These are phyloP conservation scores for Myxozyma udenii DNA, from an alignment of 805 yeast species.

Conservation along the genomic window DNA sequence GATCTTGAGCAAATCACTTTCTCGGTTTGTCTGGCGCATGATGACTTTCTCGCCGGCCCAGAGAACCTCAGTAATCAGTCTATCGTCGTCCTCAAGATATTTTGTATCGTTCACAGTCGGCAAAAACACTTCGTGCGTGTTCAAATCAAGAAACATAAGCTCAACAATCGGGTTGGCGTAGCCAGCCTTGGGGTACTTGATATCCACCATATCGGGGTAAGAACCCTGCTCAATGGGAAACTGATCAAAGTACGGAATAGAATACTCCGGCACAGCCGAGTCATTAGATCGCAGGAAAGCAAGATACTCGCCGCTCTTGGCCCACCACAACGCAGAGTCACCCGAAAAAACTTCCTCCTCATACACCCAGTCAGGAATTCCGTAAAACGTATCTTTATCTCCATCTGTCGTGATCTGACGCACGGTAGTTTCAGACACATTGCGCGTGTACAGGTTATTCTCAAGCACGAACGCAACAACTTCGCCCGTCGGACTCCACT, in stretches of 20 bases:
- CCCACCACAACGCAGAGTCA: slow-evolving; percentile 83
- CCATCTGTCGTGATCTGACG: slow-evolving; percentile 68
- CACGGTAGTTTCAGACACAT: slow-evolving; percentile 40
- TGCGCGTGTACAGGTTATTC: slow-evolving; percentile 63
- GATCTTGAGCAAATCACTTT: slow-evolving; percentile 61
- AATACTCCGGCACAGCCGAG: slow-evolving; percentile 65
- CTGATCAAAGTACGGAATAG: slow-evolving; percentile 72
- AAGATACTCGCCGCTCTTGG: slow-evolving; percentile 64
- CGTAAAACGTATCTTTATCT: slow-evolving; percentile 64
- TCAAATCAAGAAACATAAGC: slow-evolving; percentile 47
- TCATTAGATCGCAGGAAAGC: slow-evolving; percentile 70
- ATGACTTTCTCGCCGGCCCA: slow-evolving; percentile 64
- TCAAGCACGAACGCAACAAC: slow-evolving; percentile 63
- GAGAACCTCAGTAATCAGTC: slow-evolving; percentile 61
- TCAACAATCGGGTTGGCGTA: slow-evolving; percentile 66
- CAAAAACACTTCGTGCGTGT: slow-evolving; percentile 31
- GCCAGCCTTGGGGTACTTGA: slow-evolving; percentile 87
- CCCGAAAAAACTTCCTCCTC: slow-evolving; percentile 82
- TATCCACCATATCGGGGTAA: slow-evolving; percentile 58
- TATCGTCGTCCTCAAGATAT: slow-evolving; percentile 39
- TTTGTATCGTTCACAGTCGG: slow-evolving; percentile 46
- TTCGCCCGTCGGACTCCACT: slow-evolving; percentile 72
- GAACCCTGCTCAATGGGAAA: slow-evolving; percentile 42
- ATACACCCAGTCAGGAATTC: slow-evolving; percentile 92
- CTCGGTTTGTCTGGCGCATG: slow-evolving; percentile 61